These are phyloP conservation scores for Solanum rostratum DNA, from an alignment of 257 asterid genomes.

Conservation along the genomic window DNA sequence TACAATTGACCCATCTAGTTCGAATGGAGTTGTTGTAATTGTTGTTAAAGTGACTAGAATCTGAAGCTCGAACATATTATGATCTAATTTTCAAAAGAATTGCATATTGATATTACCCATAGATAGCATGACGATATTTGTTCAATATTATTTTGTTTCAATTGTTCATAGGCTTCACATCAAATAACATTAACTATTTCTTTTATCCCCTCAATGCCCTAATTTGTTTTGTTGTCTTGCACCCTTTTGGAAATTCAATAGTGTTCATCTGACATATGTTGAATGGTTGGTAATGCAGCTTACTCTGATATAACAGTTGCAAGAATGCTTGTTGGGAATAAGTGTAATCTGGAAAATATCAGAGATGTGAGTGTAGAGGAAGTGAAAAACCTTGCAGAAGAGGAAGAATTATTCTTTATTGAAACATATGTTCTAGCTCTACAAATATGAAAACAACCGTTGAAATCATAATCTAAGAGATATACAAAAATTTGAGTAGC, in stretches of 20 bases:
- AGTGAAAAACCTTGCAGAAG: conserved; percentile 52
- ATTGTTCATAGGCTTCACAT: neutral
- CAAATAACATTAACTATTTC: neutral
- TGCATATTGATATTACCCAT: neutral
- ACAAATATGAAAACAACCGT: conserved; percentile 54
- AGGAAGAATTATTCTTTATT: conserved; percentile 51
- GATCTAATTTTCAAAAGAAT: neutral
- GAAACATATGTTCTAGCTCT: conserved; percentile 66
- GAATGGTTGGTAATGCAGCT: conserved; percentile 24
- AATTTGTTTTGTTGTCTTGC: neutral
- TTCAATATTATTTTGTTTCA: neutral
- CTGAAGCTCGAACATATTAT: neutral
- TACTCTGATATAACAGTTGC: conserved; percentile 63
- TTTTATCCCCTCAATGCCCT: neutral
- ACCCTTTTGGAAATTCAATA: neutral
- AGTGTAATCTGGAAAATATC: conserved; percentile 52
- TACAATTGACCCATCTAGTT: neutral
- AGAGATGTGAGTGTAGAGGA: conserved; percentile 62
- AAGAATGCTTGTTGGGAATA: conserved; percentile 63
- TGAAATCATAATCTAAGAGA: conserved; percentile 57
- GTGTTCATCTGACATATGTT: neutral
- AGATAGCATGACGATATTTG: neutral
- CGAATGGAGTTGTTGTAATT: neutral
- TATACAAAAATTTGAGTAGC: conserved; percentile 50
- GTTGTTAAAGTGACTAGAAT: neutral